Percentiles rank a stretch among this genome's conserved stretches.
Evolutionary conservation across 2,329 filamentous ascomycete species (phyloP).

Genomic region (Akanthomyces uredinophilus): DNA sequence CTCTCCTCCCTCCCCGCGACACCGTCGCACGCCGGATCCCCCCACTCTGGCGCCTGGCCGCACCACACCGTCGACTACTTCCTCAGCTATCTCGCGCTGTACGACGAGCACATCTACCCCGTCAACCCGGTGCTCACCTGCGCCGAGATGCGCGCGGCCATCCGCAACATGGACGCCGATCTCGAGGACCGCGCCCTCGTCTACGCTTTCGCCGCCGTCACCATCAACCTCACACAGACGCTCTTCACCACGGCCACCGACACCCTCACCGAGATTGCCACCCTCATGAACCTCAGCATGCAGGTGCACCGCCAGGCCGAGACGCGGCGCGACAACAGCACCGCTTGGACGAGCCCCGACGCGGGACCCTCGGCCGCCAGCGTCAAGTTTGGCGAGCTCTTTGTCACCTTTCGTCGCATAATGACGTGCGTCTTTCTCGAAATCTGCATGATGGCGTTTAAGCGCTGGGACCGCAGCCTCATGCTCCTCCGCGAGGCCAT

Average conservation of each 20-base stretch:
- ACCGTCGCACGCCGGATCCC: conserved; percentile 3
- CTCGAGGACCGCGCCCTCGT: conserved; percentile 32
- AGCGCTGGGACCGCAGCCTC: conserved; percentile 43
- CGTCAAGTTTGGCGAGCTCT: conserved; percentile 34
- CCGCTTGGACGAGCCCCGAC: conserved; percentile 6
- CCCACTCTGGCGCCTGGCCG: conserved; percentile 6
- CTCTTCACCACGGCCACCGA: conserved; percentile 26
- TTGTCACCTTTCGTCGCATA: conserved; percentile 39
- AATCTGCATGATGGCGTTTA: conserved; percentile 45
- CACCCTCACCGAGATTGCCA: conserved; percentile 25
- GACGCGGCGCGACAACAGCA: conserved; percentile 23
- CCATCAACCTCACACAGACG: conserved; percentile 31
- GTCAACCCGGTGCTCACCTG: conserved; percentile 31
- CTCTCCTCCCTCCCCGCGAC: neutral
- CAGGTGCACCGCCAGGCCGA: conserved; percentile 24
- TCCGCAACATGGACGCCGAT: conserved; percentile 28
- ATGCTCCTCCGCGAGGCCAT: conserved; percentile 47
- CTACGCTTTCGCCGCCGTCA: conserved; percentile 32
- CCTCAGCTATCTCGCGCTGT: conserved; percentile 28
- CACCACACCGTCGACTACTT: conserved; percentile 29
- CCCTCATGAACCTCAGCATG: conserved; percentile 16
- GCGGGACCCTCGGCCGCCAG: conserved; percentile 23
- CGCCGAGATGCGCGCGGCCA: conserved; percentile 27
- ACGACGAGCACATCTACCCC: conserved; percentile 33
- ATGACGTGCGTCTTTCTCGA: conserved; percentile 50